Evolutionary conservation across 2,329 filamentous ascomycete genomes (phyloP), one percentile per base, ranked within the genome.

Genomic region (Pestalotiopsis sp.): DNA sequence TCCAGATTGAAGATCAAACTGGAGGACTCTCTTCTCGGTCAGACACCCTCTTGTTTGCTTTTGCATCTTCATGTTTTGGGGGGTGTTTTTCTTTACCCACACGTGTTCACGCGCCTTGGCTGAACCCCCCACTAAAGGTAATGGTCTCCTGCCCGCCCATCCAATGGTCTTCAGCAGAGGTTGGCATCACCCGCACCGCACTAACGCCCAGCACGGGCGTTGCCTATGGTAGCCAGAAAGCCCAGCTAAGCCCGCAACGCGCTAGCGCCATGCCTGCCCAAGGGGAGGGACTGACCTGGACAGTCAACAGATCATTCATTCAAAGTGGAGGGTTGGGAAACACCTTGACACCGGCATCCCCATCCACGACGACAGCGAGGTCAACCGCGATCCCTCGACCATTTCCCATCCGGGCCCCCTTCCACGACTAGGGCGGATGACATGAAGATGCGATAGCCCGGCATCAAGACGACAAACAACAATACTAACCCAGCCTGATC

Each of bases 201-300:
- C 59, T 38, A 20, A 20, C 13, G 59, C 59, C 31, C 38, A 52
- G 45, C 45, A 52, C 45, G 45, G 27, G 61, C 36, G 67, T 69
- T 69, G 68, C 68, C 68, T 74, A 74, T 74, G 76, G 76, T 76
- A 77, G 75, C 75, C 45, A 69, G 73, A 72, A 76, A 75, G 60
- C 0, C 73, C 71, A 0, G 0, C 59, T 11, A 62, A 36, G 9
- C 59, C 59, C 59, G 59, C 59, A 59, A 36, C 4, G 0, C 31
- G 69, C 9, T 75, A 75, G 76, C 67, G 64, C 64, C 9, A 61
- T 72, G 70, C 65, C 61, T 68, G 59, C 67, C 67, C 70, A 72
- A 76, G 71, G 74, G 74, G 73, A 69, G 70, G 72, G 72, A 63
- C 61, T 62, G 68, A 70, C 70, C 70, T 66, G 20, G 36, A 68